phyloP scores from a whole-genome alignment of 106 monocot species.

The Dendrobium huoshanense region DNA sequence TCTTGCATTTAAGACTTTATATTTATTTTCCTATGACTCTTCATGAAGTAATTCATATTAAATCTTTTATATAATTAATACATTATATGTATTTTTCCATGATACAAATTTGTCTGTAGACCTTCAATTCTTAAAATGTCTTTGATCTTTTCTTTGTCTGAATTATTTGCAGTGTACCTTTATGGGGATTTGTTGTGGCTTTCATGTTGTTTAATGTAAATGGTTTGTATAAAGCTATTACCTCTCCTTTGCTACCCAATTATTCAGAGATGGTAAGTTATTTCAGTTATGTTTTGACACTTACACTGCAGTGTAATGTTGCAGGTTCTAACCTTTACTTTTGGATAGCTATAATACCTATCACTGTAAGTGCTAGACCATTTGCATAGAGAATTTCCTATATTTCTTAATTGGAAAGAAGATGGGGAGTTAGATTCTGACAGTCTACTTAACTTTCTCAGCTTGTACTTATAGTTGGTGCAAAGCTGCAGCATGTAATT shows the following conservation, averaged over 20 bases:
- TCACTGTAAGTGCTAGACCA: slow-evolving; percentile 48
- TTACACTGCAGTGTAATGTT: slow-evolving; percentile 8
- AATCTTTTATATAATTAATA: too few species aligned
- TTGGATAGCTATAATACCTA: slow-evolving; percentile 96
- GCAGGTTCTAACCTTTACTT: slow-evolving; percentile 95
- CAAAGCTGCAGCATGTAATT: slow-evolving; percentile 87
- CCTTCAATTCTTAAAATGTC: not conserved
- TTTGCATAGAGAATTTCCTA: not conserved
- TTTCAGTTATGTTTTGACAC: not conserved
- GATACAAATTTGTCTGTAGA: not conserved
- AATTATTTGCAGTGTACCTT: slow-evolving; percentile 36
- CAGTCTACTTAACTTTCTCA: slow-evolving; percentile 11
- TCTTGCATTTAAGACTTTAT: too few species aligned
- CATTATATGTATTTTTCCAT: too few species aligned
- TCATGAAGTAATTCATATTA: too few species aligned
- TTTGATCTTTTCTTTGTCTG: not conserved
- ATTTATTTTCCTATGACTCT: too few species aligned
- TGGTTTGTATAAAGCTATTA: slow-evolving; percentile 32
- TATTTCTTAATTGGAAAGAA: not conserved
- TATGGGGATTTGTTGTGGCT: slow-evolving; percentile 92
- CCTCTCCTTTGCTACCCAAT: not conserved
- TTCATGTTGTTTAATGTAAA: slow-evolving; percentile 96
- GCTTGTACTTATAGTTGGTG: slow-evolving; percentile 90
- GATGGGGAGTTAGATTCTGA: not conserved
- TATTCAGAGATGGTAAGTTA: not conserved